These are phyloP conservation scores for Stephania japonica DNA, from an alignment of 164 flowering plant genomes.

Conservation along the genomic window DNA sequence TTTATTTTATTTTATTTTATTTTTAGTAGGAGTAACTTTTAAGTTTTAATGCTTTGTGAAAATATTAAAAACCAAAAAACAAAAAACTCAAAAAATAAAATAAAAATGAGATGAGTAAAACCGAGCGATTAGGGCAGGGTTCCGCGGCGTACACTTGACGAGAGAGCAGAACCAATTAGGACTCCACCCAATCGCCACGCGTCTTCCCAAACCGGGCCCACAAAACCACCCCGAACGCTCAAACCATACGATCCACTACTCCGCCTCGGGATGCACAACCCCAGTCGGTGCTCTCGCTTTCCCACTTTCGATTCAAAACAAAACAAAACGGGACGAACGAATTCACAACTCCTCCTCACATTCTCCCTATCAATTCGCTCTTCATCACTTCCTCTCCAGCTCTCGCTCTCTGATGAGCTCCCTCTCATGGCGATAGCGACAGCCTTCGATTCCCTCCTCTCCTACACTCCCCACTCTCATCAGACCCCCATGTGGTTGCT, in stretches of 20 bases:
- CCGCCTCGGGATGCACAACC: no score
- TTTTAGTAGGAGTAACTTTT: no score
- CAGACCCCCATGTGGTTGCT: slow-evolving; percentile 18
- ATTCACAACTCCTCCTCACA: not conserved
- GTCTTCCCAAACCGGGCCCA: not conserved
- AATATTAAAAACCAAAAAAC: no score
- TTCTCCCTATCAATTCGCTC: not conserved
- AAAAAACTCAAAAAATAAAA: no score
- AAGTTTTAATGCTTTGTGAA: no score
- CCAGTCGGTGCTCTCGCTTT: no score
- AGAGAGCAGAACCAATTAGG: not conserved
- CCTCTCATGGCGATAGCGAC: slow-evolving; percentile 33
- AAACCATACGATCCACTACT: not conserved
- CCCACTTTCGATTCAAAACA: no score
- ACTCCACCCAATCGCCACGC: not conserved
- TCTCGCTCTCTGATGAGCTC: slow-evolving; percentile 7
- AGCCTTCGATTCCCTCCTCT: not conserved
- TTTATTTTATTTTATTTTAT: no score
- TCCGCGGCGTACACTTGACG: not conserved
- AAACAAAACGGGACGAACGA: no score
- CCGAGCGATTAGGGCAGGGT: not conserved
- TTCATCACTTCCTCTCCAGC: not conserved
- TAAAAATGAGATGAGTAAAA: no score
- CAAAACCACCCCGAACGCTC: not conserved
- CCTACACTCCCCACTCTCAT: not conserved